Base-by-base conservation (phyloP, 106 monocot species). In the Narthecium ossifragum region DNA sequence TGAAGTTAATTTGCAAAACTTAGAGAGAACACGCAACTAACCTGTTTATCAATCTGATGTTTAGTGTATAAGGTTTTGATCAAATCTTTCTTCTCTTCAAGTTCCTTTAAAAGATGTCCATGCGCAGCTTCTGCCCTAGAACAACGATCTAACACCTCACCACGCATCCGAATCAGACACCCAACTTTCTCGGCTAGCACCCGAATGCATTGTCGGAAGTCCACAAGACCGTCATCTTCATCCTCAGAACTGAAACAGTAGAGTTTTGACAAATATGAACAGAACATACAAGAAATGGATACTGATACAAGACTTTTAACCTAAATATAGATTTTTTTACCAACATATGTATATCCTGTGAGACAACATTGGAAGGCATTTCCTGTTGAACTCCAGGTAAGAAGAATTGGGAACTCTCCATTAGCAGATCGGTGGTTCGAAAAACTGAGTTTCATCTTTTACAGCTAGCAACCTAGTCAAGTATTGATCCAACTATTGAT, bases 21-120 rank as follows among this genome's bases (percentile, higher is more conserved):
- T 3, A 43, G 9, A 60, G 5, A 29, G 18, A 20, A 31, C 6
- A 31, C 21, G 31, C 17, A 28, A 46, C 79, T 30, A 22, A 87
- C 96, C 96, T 90, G 86, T 68, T 81, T 87, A 21, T 87, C 90
- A 48, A 81, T 41, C 59, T 84, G 96, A 57, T 54, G 83, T 33
- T 98, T 87, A 47, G 60, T 55, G 56, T 87, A 86, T 29, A 98
- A 74, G 64, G 22, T 81, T 65, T 79, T 73, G 53, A 77, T 55
- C 51, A 64, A 46, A 34, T 98, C 96, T 32, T 84, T 84, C 72
- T 90, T 84, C 46, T 98, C 87, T 64, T 90, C 78, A 32, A 86
- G 22, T 34, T 83, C 83, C 75, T 79, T 83, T 20, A 73, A 31
- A 56, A 83, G 72, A 33, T 58, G 57, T 57, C 48, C 53, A 36